Percentiles rank a stretch among this genome's conserved stretches.
Evolutionary conservation across 176 grass and related monocot genomes (phyloP).

Genomic region (Dendrocalamus sinicus): DNA sequence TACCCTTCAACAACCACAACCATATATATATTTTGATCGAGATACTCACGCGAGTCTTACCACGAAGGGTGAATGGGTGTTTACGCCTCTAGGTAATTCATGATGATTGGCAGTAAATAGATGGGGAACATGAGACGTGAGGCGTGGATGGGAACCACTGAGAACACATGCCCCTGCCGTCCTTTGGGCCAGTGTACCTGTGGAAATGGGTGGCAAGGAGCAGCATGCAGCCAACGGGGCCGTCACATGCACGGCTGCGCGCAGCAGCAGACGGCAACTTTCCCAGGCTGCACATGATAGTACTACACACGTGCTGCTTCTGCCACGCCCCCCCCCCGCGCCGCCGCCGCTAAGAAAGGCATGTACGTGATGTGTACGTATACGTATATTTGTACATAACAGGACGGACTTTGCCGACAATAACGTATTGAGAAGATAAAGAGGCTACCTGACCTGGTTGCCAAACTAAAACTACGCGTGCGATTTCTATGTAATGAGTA

Average conservation of each 20-base stretch:
- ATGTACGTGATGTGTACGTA: constrained; percentile 18
- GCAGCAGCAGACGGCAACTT: neutral
- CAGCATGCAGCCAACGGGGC: neutral
- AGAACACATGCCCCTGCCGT: constrained; percentile 4
- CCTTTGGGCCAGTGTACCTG: neutral
- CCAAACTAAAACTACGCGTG: neutral
- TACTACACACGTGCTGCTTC: neutral
- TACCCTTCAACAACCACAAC: no score
- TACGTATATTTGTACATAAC: neutral
- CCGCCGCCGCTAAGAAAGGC: neutral
- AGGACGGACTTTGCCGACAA: neutral
- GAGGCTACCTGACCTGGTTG: neutral
- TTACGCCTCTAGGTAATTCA: no score
- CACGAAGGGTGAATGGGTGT: no score
- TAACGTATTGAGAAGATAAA: neutral
- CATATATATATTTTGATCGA: no score
- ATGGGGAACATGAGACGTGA: constrained; percentile 1
- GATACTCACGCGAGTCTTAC: no score
- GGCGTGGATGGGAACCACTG: neutral
- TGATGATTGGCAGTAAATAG: constrained; percentile 5
- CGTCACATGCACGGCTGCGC: constrained; percentile 13
- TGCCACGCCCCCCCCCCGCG: neutral
- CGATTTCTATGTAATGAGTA: neutral
- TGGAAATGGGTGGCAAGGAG: neutral
- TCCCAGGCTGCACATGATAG: neutral